Base-by-base conservation (phyloP, 1,139 yeast genomes). In the Hanseniaspora sp. region DNA sequence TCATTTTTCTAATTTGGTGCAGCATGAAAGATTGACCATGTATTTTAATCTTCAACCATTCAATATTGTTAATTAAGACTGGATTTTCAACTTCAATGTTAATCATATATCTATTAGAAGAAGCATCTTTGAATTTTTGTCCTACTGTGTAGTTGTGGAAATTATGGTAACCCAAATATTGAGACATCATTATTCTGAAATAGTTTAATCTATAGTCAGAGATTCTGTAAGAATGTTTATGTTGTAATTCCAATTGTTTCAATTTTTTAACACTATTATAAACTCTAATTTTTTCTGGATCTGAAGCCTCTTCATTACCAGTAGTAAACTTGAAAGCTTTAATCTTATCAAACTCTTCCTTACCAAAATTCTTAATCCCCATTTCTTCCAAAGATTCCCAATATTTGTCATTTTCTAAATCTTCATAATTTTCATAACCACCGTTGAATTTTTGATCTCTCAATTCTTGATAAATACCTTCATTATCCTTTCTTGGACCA, bases 11-110 rank as follows among this genome's bases (percentile, higher is more conserved):
- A 64, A 92, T 92, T 74, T 92, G 99, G 69, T 92, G 98, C 58
- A 92, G 75, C 99, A 94, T 94, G 68, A 92, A 92, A 8, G 96
- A 87, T 70, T 92, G 98, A 3, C 99, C 99, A 66, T 92, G 98
- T 58, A 92, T 86, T 70, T 92, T 92, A 63, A 94, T 83, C 1
- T 96, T 86, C 5, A 87, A 78, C 99, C 99, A 92, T 66, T 92
- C 97, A 6, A 96, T 88, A 53, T 86, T 88, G 63, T 90, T 86
- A 62, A 94, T 90, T 52, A 86, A 82, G 68, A 87, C 86, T 3
- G 98, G 98, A 1, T 86, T 95, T n/a, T 88, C 79, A 0, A 87
- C 95, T 0, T 77, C 75, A 55, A 94, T 75, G 15, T 77, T 71
- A 64, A 85, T 86, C 87, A 92, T 90, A 67, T 72, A 84, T 63